Base-by-base conservation (phyloP, 352 stramenopile genomes). In the Phytopythium helicoides region DNA sequence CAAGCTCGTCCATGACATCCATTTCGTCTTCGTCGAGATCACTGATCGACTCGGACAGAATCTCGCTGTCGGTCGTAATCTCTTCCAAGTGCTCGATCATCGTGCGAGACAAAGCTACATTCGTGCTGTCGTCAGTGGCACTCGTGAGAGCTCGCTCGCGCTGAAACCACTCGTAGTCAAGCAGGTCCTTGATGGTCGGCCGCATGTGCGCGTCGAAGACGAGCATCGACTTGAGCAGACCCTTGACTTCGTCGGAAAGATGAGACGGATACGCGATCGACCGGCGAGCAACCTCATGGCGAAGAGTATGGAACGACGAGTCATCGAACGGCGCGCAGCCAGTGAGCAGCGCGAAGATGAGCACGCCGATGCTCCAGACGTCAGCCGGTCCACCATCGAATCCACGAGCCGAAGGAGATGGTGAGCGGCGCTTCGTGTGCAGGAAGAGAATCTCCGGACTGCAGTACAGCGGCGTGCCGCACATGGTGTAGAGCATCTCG, bases 301-400 rank as follows among this genome's bases (percentile, higher is more conserved):
- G 79, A 45, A 93, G 59, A 18, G 62, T 55, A 14, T 79, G 47
- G 52, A 91, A 91, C 37, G 74, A 75, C 42, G 78, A 89, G 68
- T 91, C 83, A 56, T 93, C 78, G 31, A 88, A 93, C 39, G 80
- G 83, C 26, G 83, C 77, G 34, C 83, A 93, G 55, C 83, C 83
- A 41, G 80, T 93, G 23, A 91, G 58, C n/a, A 93, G 64, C 21
- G 80, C 83, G 52, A 91, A 93, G 58, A 93, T 86, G 22, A 93
- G 62, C 42, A 93, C 76, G 46, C 77, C 80, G 21, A 88, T 54
- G 48, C 83, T 89, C 83, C 83, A 91, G 18, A 93, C 78, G 38
- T 93, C 83, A 4, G 81, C 81, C 12, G 81, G 83, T 8, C 66
- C 78, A 21, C 78, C 81, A 8, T 54, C 39, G 40, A 93, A 89